These are phyloP conservation scores for Termitomyces sp. DNA, from an alignment of 768 basidiomycete species.

Conservation along the genomic window DNA sequence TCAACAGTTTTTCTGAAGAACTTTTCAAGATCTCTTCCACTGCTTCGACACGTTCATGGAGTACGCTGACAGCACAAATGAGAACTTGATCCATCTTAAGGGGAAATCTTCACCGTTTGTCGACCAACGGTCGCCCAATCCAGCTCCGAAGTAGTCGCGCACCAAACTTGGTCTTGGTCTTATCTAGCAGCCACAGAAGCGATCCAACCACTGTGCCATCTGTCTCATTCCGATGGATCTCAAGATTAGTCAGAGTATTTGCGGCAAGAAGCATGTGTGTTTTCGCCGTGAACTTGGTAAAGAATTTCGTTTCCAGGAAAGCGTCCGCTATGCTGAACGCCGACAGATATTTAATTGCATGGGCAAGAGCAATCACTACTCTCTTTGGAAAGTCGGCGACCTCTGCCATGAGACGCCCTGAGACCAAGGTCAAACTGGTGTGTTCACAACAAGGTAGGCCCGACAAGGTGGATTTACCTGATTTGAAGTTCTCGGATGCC, in stretches of 20 bases:
- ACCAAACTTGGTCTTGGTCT: conserved; percentile 86
- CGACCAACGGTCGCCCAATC: conserved; percentile 81
- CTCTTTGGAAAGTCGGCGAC: conserved; percentile 63
- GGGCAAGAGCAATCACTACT: conserved; percentile 69
- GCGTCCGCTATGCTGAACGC: conserved; percentile 76
- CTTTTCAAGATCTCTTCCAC: conserved; percentile 75
- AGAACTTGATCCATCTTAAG: neutral
- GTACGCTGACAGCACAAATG: conserved; percentile 35
- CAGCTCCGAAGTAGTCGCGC: conserved; percentile 76
- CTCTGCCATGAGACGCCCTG: conserved; percentile 59
- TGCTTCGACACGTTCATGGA: conserved; percentile 76
- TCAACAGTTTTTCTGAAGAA: conserved; percentile 54
- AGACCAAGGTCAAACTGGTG: neutral
- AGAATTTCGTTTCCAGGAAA: conserved; percentile 72
- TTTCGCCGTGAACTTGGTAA: conserved; percentile 68
- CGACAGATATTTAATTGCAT: conserved; percentile 62
- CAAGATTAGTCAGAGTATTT: conserved; percentile 85
- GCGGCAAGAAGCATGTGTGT: conserved; percentile 85
- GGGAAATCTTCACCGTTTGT: conserved; percentile 44
- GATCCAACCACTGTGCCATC: conserved; percentile 71
- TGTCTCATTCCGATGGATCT: conserved; percentile 90
- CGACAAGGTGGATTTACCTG: conserved; percentile 27
- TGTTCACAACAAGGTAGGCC: neutral
- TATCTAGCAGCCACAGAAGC: conserved; percentile 81
- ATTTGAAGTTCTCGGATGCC: conserved; percentile 39